These are phyloP conservation scores for Calamus simplicifolius DNA, from an alignment of 176 grass and related monocot species.

Conservation along the genomic window DNA sequence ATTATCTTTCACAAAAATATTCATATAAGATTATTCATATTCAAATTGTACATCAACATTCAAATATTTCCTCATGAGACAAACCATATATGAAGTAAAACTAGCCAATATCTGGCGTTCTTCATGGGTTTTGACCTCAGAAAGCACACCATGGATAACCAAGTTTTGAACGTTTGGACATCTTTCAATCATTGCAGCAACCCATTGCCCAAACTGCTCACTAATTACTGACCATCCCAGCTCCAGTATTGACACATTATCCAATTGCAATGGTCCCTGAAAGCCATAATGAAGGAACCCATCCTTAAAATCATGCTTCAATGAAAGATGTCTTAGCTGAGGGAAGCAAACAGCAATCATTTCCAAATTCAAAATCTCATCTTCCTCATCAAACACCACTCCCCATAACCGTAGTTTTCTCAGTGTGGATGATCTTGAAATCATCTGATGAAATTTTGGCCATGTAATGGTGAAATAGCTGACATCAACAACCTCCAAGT, in stretches of 20 bases:
- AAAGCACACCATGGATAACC: slow-evolving; percentile 87
- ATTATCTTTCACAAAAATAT: too few species aligned
- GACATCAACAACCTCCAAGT: slow-evolving; percentile 78
- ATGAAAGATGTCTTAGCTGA: slow-evolving; percentile 69
- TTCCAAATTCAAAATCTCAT: slow-evolving; percentile 92
- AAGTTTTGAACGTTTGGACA: slow-evolving; percentile 95
- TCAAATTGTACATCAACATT: slow-evolving; percentile 91
- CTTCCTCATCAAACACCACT: slow-evolving; percentile 89
- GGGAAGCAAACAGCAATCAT: slow-evolving; percentile 83
- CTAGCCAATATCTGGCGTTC: slow-evolving; percentile 67
- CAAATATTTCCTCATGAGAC: slow-evolving; percentile 72
- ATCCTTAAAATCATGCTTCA: slow-evolving; percentile 90
- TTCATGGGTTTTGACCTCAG: slow-evolving; percentile 82
- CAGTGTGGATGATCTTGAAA: slow-evolving; percentile 69
- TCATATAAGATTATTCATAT: slow-evolving; percentile 29
- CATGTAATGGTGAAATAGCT: slow-evolving; percentile 87
- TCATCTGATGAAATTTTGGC: slow-evolving; percentile 87
- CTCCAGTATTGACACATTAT: slow-evolving; percentile 75
- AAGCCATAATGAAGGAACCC: slow-evolving; percentile 67
- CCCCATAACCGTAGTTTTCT: slow-evolving; percentile 74
- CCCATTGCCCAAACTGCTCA: slow-evolving; percentile 92
- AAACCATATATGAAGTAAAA: slow-evolving; percentile 79
- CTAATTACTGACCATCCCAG: slow-evolving; percentile 95
- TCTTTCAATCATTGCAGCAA: slow-evolving; percentile 93
- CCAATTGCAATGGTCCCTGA: slow-evolving; percentile 51